Conservation (phyloP, 371 early-diverging fungal species). For the Rhizopus arrhizus region DNA sequence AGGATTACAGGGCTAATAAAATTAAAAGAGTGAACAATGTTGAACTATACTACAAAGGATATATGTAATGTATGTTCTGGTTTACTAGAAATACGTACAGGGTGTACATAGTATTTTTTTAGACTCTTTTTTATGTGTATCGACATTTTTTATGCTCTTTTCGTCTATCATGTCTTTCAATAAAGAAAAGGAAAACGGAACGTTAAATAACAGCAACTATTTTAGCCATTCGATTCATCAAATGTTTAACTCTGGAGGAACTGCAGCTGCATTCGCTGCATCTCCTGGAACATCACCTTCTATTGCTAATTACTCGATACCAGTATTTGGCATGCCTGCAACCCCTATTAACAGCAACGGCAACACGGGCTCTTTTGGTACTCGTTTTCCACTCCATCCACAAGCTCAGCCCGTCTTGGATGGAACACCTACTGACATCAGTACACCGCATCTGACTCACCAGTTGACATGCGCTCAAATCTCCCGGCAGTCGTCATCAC, state of each 20-base stretch:
- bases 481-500: conserved; percentile 77
- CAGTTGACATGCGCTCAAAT: conserved; percentile 72
- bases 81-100: too few species aligned
- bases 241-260: conserved; percentile 8
- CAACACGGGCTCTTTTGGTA: background rate
- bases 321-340: conserved; percentile 12
- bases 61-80: too few species aligned
- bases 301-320: conserved; percentile 13
- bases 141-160: too few species aligned
- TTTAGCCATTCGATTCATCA: conserved; percentile 20
- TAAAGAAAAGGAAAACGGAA: conserved; percentile 28
- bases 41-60: too few species aligned
- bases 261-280: conserved; percentile 4
- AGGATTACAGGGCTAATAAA: too few species aligned
- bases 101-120: too few species aligned
- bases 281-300: conserved; percentile 26
- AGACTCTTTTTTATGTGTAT: too few species aligned
- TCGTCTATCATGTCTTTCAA: conserved; percentile 17
- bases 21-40: too few species aligned
- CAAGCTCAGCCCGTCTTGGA: background rate
- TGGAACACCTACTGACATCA: background rate
- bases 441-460: conserved; percentile 63
- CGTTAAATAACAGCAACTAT: conserved; percentile 18
- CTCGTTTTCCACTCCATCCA: conserved; percentile 2
- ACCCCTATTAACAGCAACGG: background rate